These are phyloP conservation scores for Pisolithus sp. DNA, from an alignment of 768 basidiomycete genomes.

Conservation along the genomic window DNA sequence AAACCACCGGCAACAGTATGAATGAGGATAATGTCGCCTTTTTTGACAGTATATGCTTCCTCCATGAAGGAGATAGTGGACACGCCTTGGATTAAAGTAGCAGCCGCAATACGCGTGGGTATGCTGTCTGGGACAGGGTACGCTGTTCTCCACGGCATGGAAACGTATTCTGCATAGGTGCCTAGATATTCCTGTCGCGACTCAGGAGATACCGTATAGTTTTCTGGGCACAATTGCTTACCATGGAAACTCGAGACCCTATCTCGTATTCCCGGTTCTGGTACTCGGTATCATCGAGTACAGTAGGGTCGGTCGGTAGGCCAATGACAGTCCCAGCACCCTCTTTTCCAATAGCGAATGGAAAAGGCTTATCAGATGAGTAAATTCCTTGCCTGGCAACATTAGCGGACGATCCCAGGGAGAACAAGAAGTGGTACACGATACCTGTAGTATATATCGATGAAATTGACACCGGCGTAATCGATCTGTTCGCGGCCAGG, in stretches of 20 bases:
- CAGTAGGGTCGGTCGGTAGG: slow-evolving; percentile 59
- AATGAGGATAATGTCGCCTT: slow-evolving; percentile 73
- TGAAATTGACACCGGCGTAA: slow-evolving; percentile 82
- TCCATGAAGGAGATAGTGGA: slow-evolving; percentile 74
- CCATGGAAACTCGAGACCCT: slow-evolving; percentile 70
- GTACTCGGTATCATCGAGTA: slow-evolving; percentile 55
- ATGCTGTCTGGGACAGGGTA: slow-evolving; percentile 61
- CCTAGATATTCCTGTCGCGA: slow-evolving; percentile 37
- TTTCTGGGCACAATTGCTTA: slow-evolving; percentile 28
- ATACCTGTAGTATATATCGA: slow-evolving; percentile 76
- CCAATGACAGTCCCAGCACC: slow-evolving; percentile 68
- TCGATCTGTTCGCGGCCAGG: slow-evolving; percentile 42
- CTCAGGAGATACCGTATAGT: background rate
- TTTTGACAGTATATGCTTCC: slow-evolving; percentile 81
- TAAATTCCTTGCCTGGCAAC: slow-evolving; percentile 58
- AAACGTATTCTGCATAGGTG: slow-evolving; percentile 66
- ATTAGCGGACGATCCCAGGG: background rate
- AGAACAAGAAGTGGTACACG: slow-evolving; percentile 2
- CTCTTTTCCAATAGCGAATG: slow-evolving; percentile 72
- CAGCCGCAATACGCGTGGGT: slow-evolving; percentile 57
- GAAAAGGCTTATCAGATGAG: slow-evolving; percentile 42
- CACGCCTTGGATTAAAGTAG: slow-evolving; percentile 65
- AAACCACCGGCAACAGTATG: slow-evolving; percentile 93
- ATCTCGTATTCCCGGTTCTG: slow-evolving; percentile 58
- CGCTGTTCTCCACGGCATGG: slow-evolving; percentile 54